Evolutionary conservation across 805 yeast species (phyloP), one percentile per base, ranked within the genome.

Genomic region (Komagataella pastoris): DNA sequence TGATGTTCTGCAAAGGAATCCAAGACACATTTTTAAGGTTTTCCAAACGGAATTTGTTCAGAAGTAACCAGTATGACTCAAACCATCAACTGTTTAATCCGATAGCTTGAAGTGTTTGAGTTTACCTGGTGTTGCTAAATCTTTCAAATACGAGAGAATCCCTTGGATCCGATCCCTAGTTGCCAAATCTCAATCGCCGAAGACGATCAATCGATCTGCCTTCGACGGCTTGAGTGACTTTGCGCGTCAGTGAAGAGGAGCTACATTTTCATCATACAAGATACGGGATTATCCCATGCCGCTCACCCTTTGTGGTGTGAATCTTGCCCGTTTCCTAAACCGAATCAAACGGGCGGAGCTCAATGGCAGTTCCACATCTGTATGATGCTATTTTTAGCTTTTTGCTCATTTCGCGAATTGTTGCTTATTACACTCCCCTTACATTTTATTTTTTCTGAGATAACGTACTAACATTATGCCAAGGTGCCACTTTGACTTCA

Each of bases 401-500:
- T 45, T 45, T 45, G 21, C 12, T 14, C 47, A 12, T 10, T 45
- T 45, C 47, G 47, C 21, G 47, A 19, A 7, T 14, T 43, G 40
- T 44, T 23, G 24, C 4, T 46, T 12, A 46, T 23, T 2, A 3
- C 14, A 19, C 10, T 12, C 19, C n/a, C 46, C 21, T 19, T 4
- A 12, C 17, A 17, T 17, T 44, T 14, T n/a, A 45, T 8, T 23
- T 30, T 12, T 48, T 48, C 51, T 17, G 21, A 45, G 45, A 30
- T 19, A 24, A 44, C 17, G 14, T 24, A 51, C 54, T 49, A 50
- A 36, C 51, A 46, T 7, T 24, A 19, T 44, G 47, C 54, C 46
- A 50, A 62, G 66, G 75, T 72, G 81, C 86, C 52, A 65, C 81
- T 47, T 81, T 79, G 55, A 63, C 78, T 52, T 74, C 77, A 56